phyloP scores from a whole-genome alignment of 2,329 filamentous ascomycete genomes.

The Verticillium nonalfalfae region DNA sequence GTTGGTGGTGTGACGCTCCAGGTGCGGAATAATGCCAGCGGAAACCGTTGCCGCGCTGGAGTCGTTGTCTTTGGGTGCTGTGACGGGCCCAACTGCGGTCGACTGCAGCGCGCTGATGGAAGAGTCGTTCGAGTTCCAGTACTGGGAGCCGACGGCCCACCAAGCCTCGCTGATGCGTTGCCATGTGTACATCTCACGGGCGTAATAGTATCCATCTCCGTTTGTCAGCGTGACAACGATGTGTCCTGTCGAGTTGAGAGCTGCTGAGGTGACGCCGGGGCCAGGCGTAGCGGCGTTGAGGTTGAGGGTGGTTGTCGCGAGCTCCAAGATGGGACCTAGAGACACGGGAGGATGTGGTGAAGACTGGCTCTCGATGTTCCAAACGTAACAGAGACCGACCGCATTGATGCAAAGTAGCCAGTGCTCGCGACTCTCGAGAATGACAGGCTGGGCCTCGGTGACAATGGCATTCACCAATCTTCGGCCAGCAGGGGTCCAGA shows the following conservation, averaged over 20 bases:
- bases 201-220: slow-evolving; percentile 90
- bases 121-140: slow-evolving; percentile 97
- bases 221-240: slow-evolving; percentile 89
- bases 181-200: slow-evolving; percentile 80
- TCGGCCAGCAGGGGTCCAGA: slow-evolving; percentile 89
- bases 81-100: slow-evolving; percentile 55
- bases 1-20: slow-evolving; percentile 91
- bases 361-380: slow-evolving; percentile 79
- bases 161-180: slow-evolving; percentile 93
- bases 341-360: slow-evolving; percentile 88
- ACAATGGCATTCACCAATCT: slow-evolving; percentile 79
- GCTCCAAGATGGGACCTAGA: slow-evolving; percentile 80
- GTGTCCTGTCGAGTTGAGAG: slow-evolving; percentile 81
- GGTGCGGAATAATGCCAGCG: slow-evolving; percentile 84
- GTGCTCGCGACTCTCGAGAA: slow-evolving; percentile 82
- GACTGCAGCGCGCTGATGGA: slow-evolving; percentile 76
- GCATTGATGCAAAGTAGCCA: slow-evolving; percentile 89
- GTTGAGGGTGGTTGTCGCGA: slow-evolving; percentile 73
- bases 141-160: slow-evolving; percentile 97
- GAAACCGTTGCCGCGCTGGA: slow-evolving; percentile 59
- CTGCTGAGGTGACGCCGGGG: slow-evolving; percentile 83
- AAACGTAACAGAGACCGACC: slow-evolving; percentile 84
- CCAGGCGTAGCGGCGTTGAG: slow-evolving; percentile 68
- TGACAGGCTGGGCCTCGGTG: slow-evolving; percentile 87
- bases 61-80: slow-evolving; percentile 36